A percentile compares a stretch with the other conserved stretches of the same genome.
Conservation (phyloP, 495 filamentous ascomycete genomes). For the Ramalina intermedia region DNA sequence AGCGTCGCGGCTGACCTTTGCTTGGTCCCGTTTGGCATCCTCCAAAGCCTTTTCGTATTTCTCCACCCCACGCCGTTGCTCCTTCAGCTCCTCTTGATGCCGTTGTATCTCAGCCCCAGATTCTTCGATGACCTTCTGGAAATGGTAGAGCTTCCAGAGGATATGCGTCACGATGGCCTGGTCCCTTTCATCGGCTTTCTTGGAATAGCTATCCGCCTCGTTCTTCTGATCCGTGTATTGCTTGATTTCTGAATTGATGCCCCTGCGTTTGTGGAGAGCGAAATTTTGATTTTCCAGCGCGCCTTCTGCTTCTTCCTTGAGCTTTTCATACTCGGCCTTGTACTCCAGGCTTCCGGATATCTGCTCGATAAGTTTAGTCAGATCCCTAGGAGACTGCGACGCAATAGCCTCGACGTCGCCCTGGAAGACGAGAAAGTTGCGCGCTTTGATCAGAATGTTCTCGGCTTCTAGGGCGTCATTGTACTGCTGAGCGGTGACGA, state of each 20-base stretch:
- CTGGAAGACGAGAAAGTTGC: constrained; percentile 97
- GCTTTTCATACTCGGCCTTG: constrained; percentile 83
- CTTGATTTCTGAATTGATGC: constrained; percentile 95
- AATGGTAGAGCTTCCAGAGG: constrained; percentile 93
- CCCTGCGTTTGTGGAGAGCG: constrained; percentile 74
- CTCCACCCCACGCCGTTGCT: constrained; percentile 75
- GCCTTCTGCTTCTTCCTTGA: constrained; percentile 73
- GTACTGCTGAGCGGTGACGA: constrained; percentile 82
- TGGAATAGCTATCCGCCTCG: constrained; percentile 82
- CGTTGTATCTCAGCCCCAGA: constrained; percentile 83
- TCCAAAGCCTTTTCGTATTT: constrained; percentile 72
- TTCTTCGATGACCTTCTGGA: constrained; percentile 82
- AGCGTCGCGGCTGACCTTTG: constrained; percentile 64
- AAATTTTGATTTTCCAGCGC: constrained; percentile 77
- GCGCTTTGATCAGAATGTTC: constrained; percentile 93
- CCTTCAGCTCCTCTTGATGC: constrained; percentile 92
- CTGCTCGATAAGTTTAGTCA: constrained; percentile 93
- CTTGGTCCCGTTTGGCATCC: constrained; percentile 73
- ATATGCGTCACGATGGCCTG: constrained; percentile 88
- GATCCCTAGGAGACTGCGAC: constrained; percentile 77
- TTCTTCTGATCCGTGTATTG: constrained; percentile 95
- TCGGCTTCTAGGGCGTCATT: constrained; percentile 85
- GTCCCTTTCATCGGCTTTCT: constrained; percentile 78
- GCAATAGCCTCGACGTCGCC: constrained; percentile 98
- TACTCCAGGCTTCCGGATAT: constrained; percentile 93